phyloP scores from a whole-genome alignment of 2,329 filamentous ascomycete species.

The Xylaria sp. region DNA sequence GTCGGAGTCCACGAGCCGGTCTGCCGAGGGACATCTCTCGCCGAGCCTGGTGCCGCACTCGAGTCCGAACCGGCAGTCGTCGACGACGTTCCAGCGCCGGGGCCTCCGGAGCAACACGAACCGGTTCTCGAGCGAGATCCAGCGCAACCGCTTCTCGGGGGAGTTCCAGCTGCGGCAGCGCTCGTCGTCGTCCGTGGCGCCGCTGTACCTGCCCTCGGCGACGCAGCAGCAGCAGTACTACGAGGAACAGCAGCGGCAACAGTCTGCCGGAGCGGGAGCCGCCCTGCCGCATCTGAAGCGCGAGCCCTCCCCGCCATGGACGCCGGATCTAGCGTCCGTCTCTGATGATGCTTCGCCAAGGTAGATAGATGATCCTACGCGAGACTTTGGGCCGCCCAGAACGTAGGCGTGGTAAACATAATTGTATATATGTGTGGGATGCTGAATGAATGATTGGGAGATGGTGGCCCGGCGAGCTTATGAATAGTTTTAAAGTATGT shows the following conservation, averaged over 20 bases:
- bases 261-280: background rate
- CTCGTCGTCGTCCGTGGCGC: conserved; percentile 34
- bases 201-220: conserved; percentile 33
- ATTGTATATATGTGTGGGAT: conserved; percentile 2
- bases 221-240: conserved; percentile 22
- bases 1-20: conserved; percentile 27
- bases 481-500: too few relatives aligned
- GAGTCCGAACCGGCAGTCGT: conserved; percentile 28
- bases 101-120: conserved; percentile 26
- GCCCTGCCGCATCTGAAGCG: conserved; percentile 20
- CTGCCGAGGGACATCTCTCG: conserved; percentile 13
- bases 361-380: background rate
- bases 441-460: background rate
- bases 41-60: conserved; percentile 26
- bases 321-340: conserved; percentile 33
- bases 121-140: conserved; percentile 35
- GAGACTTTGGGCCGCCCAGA: background rate
- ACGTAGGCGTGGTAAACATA: background rate
- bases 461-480: background rate
- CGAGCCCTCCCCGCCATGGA: conserved; percentile 37
- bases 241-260: conserved; percentile 12
- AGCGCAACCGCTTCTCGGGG: conserved; percentile 31
- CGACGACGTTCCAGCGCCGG: conserved; percentile 11
- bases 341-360: conserved; percentile 26
- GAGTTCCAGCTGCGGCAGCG: conserved; percentile 37